Base-by-base conservation (phyloP, 805 yeast genomes). In the Nakazawaea ishiwadae region DNA sequence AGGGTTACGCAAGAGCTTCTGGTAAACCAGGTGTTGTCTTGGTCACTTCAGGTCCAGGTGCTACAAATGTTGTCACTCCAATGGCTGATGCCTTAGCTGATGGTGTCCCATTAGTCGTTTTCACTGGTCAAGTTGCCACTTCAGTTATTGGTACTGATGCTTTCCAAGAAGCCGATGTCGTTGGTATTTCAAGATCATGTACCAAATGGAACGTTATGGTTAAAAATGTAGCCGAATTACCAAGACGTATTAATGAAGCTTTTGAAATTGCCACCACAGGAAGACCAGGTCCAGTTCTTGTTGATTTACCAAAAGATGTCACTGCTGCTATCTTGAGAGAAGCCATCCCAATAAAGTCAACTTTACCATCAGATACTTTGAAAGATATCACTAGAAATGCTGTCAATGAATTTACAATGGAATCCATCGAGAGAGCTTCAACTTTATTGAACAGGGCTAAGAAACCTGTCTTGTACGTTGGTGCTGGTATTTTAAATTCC, bases 141-240 rank as follows among this genome's bases (percentile, higher is more conserved):
- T 67, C 83, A 42, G 90, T 96, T 33, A 93, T 93, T 54, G 99
- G 99, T 57, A 91, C 98, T 11, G 99, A 93, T 63, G 95, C 98
- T 20, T 93, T 93, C 82, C 99, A 93, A 72, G 99, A 93, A 70
- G 99, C 99, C 38, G 99, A 93, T 59, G 95, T 91, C 40, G 79
- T 93, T 35, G 99, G 98, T 54, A 93, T 93, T 56, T 87, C 98
- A 4, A 79, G 99, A 60, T 81, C 96, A 6, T 93, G 99, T 73
- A 89, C 99, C 47, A 93, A 93, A 65, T 93, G 99, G 99, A 93
- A 95, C 59, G 97, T 90, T 30, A 93, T 93, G 99, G 97, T 93
- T 45, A 93, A 88, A 65, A 77, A 77, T 58, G 91, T 93, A 39
- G 91, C 90, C 41, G 99, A 93, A 66, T 72, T 93, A 52, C 99